phyloP scores from a whole-genome alignment of 768 basidiomycete species.

The Tulasnella calospora region DNA sequence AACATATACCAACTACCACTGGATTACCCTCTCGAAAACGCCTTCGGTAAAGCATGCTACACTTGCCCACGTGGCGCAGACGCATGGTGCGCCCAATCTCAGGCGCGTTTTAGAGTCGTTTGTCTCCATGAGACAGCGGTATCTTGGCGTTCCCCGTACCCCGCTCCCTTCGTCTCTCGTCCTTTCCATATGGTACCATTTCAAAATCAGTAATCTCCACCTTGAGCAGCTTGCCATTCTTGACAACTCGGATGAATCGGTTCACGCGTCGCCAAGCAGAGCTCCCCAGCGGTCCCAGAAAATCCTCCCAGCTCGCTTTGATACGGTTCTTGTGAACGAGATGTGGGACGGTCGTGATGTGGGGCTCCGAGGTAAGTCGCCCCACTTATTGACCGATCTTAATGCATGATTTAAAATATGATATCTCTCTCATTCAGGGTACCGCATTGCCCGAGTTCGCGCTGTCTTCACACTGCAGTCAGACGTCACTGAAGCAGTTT shows the following conservation, averaged over 20 bases:
- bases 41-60: background rate
- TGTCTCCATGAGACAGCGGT: background rate
- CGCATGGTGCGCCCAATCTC: too few relatives aligned
- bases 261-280: background rate
- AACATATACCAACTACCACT: background rate
- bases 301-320: background rate
- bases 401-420: background rate
- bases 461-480: background rate
- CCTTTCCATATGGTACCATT: background rate
- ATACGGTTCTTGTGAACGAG: constrained; percentile 18
- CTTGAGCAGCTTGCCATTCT: background rate
- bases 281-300: background rate
- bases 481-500: background rate
- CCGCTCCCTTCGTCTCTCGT: background rate
- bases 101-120: background rate
- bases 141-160: background rate
- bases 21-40: background rate
- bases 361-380: background rate
- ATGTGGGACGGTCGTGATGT: background rate
- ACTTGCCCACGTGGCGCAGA: too few relatives aligned
- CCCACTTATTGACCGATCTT: background rate
- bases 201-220: background rate
- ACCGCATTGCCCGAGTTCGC: background rate
- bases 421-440: background rate
- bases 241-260: background rate